These are phyloP conservation scores for Colletotrichum caudatum DNA, from an alignment of 2,329 filamentous ascomycete species.

Conservation along the genomic window DNA sequence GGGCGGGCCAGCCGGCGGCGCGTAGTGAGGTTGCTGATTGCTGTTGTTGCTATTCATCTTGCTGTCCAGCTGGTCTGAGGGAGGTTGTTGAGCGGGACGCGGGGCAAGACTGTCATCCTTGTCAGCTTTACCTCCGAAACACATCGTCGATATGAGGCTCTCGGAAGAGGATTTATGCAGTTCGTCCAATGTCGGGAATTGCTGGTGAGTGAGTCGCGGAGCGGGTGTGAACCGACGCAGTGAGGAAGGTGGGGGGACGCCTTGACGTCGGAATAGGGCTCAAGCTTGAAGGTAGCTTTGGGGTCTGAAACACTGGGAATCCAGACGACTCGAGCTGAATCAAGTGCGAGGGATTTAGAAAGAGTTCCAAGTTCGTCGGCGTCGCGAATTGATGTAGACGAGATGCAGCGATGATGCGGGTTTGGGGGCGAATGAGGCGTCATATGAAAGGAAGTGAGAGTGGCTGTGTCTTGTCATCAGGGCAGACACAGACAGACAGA, in stretches of 20 bases:
- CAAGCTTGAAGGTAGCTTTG: constrained; percentile 19
- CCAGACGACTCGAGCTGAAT: not conserved
- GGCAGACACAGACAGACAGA: not conserved
- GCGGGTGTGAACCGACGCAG: not conserved
- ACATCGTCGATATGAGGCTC: constrained; percentile 54
- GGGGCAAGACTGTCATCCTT: constrained; percentile 55
- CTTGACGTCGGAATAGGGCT: constrained; percentile 36
- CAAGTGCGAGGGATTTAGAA: not conserved
- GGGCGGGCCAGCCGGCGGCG: constrained; percentile 44
- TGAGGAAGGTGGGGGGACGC: constrained; percentile 2
- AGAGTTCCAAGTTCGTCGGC: not conserved
- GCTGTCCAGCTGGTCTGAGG: constrained; percentile 40
- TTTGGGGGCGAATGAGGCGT: constrained; percentile 5
- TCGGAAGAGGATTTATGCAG: constrained; percentile 17
- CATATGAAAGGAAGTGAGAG: constrained; percentile 22
- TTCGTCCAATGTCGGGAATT: constrained; percentile 29
- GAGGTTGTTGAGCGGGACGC: constrained; percentile 51
- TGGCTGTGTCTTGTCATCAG: constrained; percentile 28
- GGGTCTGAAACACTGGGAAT: constrained; percentile 25
- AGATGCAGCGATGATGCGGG: constrained; percentile 14
- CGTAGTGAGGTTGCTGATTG: constrained; percentile 44
- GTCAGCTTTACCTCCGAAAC: constrained; percentile 61
- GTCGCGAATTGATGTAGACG: constrained; percentile 1
- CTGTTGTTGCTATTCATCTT: constrained; percentile 47
- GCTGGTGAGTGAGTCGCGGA: constrained; percentile 5